phyloP scores from a whole-genome alignment of 306 rosid species.

The Mucuna pruriens region DNA sequence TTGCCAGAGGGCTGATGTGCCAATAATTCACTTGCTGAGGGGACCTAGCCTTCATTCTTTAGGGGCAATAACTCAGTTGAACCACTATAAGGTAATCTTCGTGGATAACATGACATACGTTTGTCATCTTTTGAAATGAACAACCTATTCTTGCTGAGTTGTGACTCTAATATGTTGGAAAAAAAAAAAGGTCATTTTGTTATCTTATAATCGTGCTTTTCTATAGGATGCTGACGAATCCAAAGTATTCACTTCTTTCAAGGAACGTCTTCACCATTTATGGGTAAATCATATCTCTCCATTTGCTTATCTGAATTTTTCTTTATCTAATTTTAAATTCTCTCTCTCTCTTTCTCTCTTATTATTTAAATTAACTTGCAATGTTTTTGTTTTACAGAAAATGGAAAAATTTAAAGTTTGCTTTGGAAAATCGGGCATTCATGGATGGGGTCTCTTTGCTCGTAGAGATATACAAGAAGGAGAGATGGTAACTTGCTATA shows the following conservation, averaged over 20 bases:
- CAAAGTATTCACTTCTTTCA: slow-evolving; percentile 75
- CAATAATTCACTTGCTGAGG: slow-evolving; percentile 74
- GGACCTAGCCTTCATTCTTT: slow-evolving; percentile 78
- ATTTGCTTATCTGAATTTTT: slow-evolving; percentile 16
- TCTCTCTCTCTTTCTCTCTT: not conserved
- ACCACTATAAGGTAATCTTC: slow-evolving; percentile 57
- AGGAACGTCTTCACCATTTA: slow-evolving; percentile 80
- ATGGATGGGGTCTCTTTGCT: slow-evolving; percentile 99
- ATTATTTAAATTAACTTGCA: not conserved
- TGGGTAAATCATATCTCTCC: slow-evolving; percentile 56
- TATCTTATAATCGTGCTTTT: slow-evolving; percentile 37
- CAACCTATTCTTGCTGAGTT: slow-evolving; percentile 31
- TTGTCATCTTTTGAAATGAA: slow-evolving; percentile 25
- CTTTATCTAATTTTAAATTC: not conserved
- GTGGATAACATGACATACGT: slow-evolving; percentile 14
- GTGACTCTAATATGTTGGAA: slow-evolving; percentile 10
- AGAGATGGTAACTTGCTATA: slow-evolving; percentile 72
- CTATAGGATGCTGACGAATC: slow-evolving; percentile 71
- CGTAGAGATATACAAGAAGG: slow-evolving; percentile 91
- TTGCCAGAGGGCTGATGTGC: slow-evolving; percentile 64
- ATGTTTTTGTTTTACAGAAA: slow-evolving; percentile 58
- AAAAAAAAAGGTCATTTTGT: slow-evolving; percentile 17
- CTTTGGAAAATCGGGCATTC: slow-evolving; percentile 98
- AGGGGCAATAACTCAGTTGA: slow-evolving; percentile 62
- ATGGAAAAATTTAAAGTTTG: slow-evolving; percentile 75